Evolutionary conservation across 78 protist species (phyloP), one percentile per base, ranked within the genome.

Genomic region (Chrysochromulina parva): DNA sequence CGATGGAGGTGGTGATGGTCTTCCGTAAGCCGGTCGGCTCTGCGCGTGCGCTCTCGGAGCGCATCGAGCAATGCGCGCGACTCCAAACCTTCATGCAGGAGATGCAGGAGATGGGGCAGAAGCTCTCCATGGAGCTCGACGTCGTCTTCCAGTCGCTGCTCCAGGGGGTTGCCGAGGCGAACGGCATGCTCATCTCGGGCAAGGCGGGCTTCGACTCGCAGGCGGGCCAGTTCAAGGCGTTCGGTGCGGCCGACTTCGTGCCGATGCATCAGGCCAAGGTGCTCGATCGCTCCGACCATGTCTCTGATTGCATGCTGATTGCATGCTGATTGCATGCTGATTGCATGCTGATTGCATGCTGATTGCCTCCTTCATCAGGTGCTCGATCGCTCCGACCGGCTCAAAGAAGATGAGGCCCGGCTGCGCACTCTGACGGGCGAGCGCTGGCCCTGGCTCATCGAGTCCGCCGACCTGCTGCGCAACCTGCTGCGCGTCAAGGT

Each of bases 201-300:
- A 6, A 1, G 1, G 11, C 58, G 50, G 38, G 38, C 38, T 38
- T 88, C 48, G 91, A 88, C 80, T 1, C 9, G 22, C 91, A 88
- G 52, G 62, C 69, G 48, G 53, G 91, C 66, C 1, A 0, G 38
- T 2, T 24, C 69, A 69, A 38, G 38, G 38, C 38, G 38, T 38
- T 38, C 38, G 38, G 38, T 38, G 38, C 38, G 38, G 38, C 38
- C 38, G 38, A 38, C 38, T 38, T 38, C 60, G 71, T 88, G 20
- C 91, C 91, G 50, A 88, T 88, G 91, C 91, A 88, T 54, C 91
- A 88, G 69, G 69, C 54, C 50, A 88, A 88, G 55, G 82, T 88
- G 19, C 38, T 38, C 38, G 38, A 38, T 38, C 38, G 38, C 38
- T 38, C 38, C 38, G 38, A 38, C 38, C 38, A 38, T 38, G 38